Evolutionary conservation across 257 asterid species (phyloP), one percentile per base, ranked within the genome.

Genomic region (Jacaranda copaia): DNA sequence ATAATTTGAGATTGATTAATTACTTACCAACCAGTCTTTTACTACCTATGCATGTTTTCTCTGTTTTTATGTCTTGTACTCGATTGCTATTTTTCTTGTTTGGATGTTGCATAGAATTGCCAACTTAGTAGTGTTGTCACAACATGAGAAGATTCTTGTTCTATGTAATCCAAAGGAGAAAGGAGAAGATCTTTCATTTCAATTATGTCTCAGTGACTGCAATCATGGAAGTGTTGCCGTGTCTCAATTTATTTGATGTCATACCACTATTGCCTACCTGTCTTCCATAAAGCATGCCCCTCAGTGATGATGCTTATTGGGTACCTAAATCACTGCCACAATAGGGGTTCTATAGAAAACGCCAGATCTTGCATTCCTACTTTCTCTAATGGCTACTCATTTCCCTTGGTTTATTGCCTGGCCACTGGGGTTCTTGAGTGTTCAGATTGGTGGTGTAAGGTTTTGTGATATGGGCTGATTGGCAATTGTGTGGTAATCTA

Each of bases 71-170:
- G 60, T 68, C 25, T 49, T 70, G 43, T 36, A 4, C 45, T 61
- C 60, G 58, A 57, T 18, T 65, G 39, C 51, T 45, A 15, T 15
- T 9, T 73, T 71, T 60, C 16, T 52, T 71, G 32, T 72, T 39
- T 52, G 51, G 2, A 16, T 38, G 3, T 45, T 43, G 15, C 18
- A 38, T 65, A 64, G 55, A 64, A 64, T 58, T 57, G 19, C 38
- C 55, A 58, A 76, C 15, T 53, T 40, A 66, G 39, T 48, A 6
- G n/a, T 42, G 10, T 65, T 68, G 13, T 25, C 32, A 25, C 32
- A 53, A 11, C 15, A 67, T 61, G 45, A 25, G 58, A 65, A 62
- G 36, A 14, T 35, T 55, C 49, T 36, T 52, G 75, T 70, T 49
- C 52, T 15, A 51, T 35, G 57, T 69, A 0, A 11, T 66, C 14